Conservation (phyloP, 139 green algal genomes). For the Volvox africanus region DNA sequence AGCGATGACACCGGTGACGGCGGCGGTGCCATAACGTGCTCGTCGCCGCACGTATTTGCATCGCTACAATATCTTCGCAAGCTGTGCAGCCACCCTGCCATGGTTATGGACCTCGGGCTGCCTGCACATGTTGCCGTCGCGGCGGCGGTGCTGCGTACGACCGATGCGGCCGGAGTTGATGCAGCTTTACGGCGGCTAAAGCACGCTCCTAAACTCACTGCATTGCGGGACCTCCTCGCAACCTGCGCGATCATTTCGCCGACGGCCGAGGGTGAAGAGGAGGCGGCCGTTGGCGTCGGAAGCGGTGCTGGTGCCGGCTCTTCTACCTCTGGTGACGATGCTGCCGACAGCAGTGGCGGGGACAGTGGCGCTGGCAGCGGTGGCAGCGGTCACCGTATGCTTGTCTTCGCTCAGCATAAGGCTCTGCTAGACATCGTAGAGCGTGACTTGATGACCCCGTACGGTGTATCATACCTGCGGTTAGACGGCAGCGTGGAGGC, state of each 20-base stretch:
- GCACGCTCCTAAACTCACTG: constrained; percentile 94
- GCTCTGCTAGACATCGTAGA: constrained; percentile 93
- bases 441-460: constrained; percentile 76
- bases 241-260: constrained; percentile 85
- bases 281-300: constrained; percentile 5
- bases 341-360: constrained; percentile 1
- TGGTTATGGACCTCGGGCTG: constrained; percentile 85
- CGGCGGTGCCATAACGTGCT: not conserved
- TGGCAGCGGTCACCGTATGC: constrained; percentile 81
- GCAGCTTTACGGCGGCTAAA: constrained; percentile 59
- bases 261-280: constrained; percentile 1
- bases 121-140: constrained; percentile 72
- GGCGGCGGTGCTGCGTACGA: constrained; percentile 36
- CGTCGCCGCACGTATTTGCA: constrained; percentile 71
- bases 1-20: constrained; percentile 30
- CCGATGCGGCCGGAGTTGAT: constrained; percentile 48
- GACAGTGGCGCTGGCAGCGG: constrained; percentile 34
- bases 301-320: not conserved
- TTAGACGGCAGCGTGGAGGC: constrained; percentile 92
- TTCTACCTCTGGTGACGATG: not conserved
- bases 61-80: constrained; percentile 93
- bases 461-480: constrained; percentile 85
- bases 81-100: constrained; percentile 94
- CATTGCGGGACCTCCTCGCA: constrained; percentile 90
- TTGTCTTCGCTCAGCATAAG: constrained; percentile 97